Base-by-base conservation (phyloP, 2,329 filamentous ascomycete species). In the Colletotrichum navitas region DNA sequence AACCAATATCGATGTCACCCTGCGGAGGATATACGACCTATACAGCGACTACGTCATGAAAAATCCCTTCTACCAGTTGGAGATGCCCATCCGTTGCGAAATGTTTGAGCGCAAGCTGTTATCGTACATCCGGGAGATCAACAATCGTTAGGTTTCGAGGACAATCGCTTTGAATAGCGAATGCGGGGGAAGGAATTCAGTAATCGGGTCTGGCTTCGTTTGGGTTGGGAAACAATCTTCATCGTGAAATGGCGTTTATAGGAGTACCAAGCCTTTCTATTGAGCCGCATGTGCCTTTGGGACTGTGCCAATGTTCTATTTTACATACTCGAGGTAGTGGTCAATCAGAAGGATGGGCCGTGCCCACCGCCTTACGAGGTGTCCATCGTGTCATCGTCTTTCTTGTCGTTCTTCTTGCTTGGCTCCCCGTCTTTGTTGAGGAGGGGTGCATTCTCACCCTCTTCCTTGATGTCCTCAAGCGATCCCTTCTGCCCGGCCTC, bases 1-100 rank as follows among this genome's bases (percentile, higher is more conserved):
- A 84, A 89, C 91, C 60, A 97, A 97, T 78, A 91, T 97, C 49
- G 96, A 98, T 77, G 87, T 90, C 16, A 92, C 95, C 55, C 91
- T 97, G 76, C 88, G 90, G 79, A 92, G 90, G 81, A 92, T 98
- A 77, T 98, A 99, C 81, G 96, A 98, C 81, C 84, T 98, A 63
- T 99, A 98, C 84, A 89, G 94, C 62, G 96, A 99, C 82, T 98
- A 94, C 80, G 96, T 99, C 76, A 98, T 98, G 94, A 99, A 98
- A 87, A 99, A 99, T 81, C 96, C 96, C 1, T 99, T 99, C 80
- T 98, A 98, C 83, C 95, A 96, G 79, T 87, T 97, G 68, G 96
- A 99, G 84, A 99, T 98, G 95, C 96, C 96, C 8, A 90, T 99
- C 65, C 88, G 96, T 73, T 97, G 96, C 83, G 96, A 98, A 79